phyloP scores from a whole-genome alignment of 306 rosid genomes.

The Acacia melanoxylon region DNA sequence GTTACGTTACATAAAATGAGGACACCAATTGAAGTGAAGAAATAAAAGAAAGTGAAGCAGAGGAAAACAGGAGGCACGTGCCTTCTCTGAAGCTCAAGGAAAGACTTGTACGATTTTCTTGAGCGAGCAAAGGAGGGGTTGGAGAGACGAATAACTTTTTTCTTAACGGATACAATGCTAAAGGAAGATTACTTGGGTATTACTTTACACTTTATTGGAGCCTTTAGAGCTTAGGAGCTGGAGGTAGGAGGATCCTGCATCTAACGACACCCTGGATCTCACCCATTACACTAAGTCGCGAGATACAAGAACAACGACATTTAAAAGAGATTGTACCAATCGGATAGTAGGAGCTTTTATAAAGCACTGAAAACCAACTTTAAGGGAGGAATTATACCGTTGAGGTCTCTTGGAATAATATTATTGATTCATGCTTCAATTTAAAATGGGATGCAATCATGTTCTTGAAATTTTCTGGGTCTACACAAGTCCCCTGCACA shows the following conservation, averaged over 20 bases:
- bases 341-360: not conserved
- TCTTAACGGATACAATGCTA: constrained; percentile 3
- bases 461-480: not conserved
- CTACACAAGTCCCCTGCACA: not conserved
- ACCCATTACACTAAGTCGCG: not conserved
- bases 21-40: not conserved
- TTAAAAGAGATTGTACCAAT: not conserved
- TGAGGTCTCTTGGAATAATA: not conserved
- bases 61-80: not conserved
- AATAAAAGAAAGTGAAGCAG: not conserved
- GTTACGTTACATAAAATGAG: not conserved
- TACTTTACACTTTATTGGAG: constrained; percentile 22
- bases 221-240: not conserved
- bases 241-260: not conserved
- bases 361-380: constrained; percentile 6
- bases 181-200: not conserved
- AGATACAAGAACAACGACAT: not conserved
- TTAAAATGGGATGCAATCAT: not conserved
- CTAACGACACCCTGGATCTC: not conserved
- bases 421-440: not conserved
- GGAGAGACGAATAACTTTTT: not conserved
- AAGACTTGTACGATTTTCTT: not conserved
- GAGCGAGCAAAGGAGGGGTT: not conserved
- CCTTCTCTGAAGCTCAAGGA: not conserved
- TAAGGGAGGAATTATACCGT: constrained; percentile 14